These are phyloP conservation scores for Tetracladium marchalianum DNA, from an alignment of 495 filamentous ascomycete species.

Conservation along the genomic window DNA sequence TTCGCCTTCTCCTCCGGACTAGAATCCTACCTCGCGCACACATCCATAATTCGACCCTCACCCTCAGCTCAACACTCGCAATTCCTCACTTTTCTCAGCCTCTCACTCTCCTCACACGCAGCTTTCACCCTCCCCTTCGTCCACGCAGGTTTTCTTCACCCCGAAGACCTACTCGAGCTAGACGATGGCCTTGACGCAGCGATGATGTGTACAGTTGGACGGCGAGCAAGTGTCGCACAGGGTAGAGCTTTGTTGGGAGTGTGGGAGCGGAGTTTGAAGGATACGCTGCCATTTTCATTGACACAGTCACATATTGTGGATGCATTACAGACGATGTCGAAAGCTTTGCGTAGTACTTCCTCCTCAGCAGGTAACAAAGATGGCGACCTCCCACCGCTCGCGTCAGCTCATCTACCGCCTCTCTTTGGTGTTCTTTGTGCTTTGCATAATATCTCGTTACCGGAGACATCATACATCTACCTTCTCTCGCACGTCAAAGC, in stretches of 20 bases:
- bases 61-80: constrained; percentile 22
- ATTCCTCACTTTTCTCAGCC: constrained; percentile 66
- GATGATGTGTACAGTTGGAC: constrained; percentile 76
- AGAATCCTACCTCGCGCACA: constrained; percentile 88
- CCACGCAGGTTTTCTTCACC: constrained; percentile 60
- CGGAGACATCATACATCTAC: constrained; percentile 65
- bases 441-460: constrained; percentile 36
- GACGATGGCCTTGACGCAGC: constrained; percentile 84
- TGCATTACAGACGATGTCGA: constrained; percentile 25
- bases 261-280: constrained; percentile 70
- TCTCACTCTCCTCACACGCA: constrained; percentile 70
- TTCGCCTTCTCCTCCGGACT: constrained; percentile 95
- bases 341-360: constrained; percentile 20
- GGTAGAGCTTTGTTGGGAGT: constrained; percentile 76
- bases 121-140: constrained; percentile 78
- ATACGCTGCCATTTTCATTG: constrained; percentile 13
- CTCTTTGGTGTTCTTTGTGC: constrained; percentile 71
- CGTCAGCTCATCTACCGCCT: constrained; percentile 64
- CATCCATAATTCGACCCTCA: constrained; percentile 23
- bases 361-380: constrained; percentile 17
- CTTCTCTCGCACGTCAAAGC: constrained; percentile 84
- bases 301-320: constrained; percentile 2
- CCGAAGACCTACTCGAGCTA: constrained; percentile 43
- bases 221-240: constrained; percentile 75
- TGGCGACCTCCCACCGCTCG: constrained; percentile 15